Conservation (phyloP, 2,329 filamentous ascomycete species). For the Emydomyces testavorans region DNA sequence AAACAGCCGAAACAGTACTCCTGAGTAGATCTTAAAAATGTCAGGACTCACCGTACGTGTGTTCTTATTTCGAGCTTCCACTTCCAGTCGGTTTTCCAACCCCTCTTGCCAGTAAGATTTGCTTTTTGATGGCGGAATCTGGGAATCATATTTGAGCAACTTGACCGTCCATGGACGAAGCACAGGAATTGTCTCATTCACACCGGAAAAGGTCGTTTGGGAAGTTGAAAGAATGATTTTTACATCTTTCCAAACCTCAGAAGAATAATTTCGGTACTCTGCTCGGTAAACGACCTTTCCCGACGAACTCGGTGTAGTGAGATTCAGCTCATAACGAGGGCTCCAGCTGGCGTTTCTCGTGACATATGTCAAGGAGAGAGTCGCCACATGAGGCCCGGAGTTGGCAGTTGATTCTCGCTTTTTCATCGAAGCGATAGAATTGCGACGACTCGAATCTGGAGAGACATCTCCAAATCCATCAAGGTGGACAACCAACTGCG, state of each 20-base stretch:
- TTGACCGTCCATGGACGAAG: constrained; percentile 49
- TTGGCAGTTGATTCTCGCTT: constrained; percentile 13
- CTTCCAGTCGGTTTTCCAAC: constrained; percentile 13
- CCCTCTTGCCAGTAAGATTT: constrained; percentile 15
- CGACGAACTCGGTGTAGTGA: constrained; percentile 46
- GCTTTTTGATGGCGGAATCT: constrained; percentile 16
- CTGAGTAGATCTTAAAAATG: too few species aligned
- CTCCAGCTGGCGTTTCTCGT: constrained; percentile 48
- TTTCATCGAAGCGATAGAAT: constrained; percentile 21
- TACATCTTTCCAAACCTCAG: constrained; percentile 52
- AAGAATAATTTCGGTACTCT: constrained; percentile 50
- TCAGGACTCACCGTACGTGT: background rate
- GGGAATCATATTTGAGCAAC: constrained; percentile 29
- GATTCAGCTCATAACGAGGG: constrained; percentile 50
- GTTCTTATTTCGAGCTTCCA: constrained; percentile 8
- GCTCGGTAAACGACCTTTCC: constrained; percentile 51
- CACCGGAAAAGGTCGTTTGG: constrained; percentile 46
- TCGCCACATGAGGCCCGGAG: constrained; percentile 15
- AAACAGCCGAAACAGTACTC: too few species aligned
- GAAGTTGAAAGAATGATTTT: constrained; percentile 53
- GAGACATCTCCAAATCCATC: constrained; percentile 23
- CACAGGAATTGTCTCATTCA: constrained; percentile 45
- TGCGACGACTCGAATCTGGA: constrained; percentile 19
- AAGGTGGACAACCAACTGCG: constrained; percentile 28
- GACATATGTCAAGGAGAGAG: constrained; percentile 48